These are phyloP conservation scores for Jamesozyma gamospora DNA, from an alignment of 805 yeast genomes.

Conservation along the genomic window DNA sequence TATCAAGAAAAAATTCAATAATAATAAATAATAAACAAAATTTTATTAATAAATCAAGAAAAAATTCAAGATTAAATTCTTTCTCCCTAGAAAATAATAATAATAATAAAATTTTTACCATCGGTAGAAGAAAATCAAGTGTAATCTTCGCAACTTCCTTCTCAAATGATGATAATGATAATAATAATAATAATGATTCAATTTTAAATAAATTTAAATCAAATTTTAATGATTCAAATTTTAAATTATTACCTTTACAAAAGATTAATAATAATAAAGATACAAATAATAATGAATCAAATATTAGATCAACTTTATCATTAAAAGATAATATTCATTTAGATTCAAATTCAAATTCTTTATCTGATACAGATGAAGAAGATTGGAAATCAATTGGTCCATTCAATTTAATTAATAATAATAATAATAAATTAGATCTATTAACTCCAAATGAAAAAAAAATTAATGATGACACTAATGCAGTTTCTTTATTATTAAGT, in stretches of 20 bases:
- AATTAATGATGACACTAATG: constrained; percentile 18
- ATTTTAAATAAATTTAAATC: not conserved
- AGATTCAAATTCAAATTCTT: constrained; percentile 23
- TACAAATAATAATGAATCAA: constrained; percentile 14
- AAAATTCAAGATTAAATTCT: constrained; percentile 1
- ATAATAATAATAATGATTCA: not conserved
- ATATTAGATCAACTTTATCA: constrained; percentile 21
- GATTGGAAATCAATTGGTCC: constrained; percentile 94
- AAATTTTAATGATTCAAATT: not conserved
- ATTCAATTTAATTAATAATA: constrained; percentile 34
- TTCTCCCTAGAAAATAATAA: constrained; percentile 1
- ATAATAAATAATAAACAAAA: too few species aligned
- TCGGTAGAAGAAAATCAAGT: constrained; percentile 8
- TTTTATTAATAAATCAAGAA: not conserved
- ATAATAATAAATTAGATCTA: too few species aligned
- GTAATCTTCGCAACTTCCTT: constrained; percentile 10
- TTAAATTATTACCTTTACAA: not conserved
- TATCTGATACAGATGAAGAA: constrained; percentile 87
- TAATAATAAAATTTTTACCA: not conserved
- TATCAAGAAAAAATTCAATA: not conserved
- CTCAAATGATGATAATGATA: constrained; percentile 9
- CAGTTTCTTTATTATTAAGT: constrained; percentile 26
- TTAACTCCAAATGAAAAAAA: too few species aligned
- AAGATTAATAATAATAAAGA: not conserved
- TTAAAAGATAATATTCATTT: not conserved